Percentiles rank a stretch among this genome's conserved stretches.
These are phyloP conservation scores for Liriodendron chinense DNA, from an alignment of 164 flowering plant species.

Conservation along the genomic window DNA sequence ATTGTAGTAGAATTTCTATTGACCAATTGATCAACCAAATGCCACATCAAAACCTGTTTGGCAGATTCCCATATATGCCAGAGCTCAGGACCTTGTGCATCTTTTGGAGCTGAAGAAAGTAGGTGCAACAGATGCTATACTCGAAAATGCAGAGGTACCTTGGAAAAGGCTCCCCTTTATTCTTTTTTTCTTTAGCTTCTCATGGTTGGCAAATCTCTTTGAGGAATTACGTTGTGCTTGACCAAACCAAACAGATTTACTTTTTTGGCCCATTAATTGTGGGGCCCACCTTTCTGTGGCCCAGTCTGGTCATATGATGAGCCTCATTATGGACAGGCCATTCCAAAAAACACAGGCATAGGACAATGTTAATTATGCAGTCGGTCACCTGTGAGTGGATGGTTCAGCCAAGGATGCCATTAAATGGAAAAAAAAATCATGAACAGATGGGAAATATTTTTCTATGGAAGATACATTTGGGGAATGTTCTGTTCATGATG, in stretches of 20 bases:
- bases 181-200: not conserved
- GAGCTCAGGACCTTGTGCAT: conserved; percentile 79
- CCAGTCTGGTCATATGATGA: no score
- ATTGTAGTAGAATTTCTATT: no score
- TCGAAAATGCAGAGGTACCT: conserved; percentile 83
- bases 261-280: not conserved
- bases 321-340: no score
- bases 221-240: not conserved
- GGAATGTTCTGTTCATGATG: no score
- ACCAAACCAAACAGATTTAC: not conserved
- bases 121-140: conserved; percentile 96
- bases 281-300: no score
- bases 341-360: no score
- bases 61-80: conserved; percentile 89
- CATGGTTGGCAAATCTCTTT: not conserved
- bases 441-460: no score
- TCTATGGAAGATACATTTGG: no score
- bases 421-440: no score
- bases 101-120: conserved; percentile 87
- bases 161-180: not conserved
- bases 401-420: no score
- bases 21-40: not conserved
- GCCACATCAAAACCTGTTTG: not conserved
- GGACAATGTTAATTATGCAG: no score
- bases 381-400: no score